A percentile compares a stretch with the other conserved stretches of the same genome.
Evolutionary conservation across 305 asterid genomes (phyloP).

Genomic region (Petunia hybrid): DNA sequence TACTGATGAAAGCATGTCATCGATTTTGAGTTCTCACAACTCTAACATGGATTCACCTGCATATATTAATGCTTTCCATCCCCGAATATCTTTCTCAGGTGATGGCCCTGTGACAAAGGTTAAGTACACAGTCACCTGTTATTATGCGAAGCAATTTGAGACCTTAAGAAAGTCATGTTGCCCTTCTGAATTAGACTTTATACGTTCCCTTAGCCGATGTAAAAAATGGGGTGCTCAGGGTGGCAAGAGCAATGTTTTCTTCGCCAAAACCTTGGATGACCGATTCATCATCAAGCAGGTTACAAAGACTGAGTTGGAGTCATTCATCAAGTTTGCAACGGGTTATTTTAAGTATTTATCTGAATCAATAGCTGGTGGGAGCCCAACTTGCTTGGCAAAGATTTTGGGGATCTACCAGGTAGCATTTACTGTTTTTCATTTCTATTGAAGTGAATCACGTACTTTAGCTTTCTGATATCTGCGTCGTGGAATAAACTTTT

Average conservation of each 20-base stretch:
- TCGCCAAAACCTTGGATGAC: conserved; percentile 87
- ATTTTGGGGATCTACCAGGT: conserved; percentile 95
- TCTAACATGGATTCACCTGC: conserved; percentile 61
- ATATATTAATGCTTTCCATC: conserved; percentile 55
- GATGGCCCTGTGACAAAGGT: conserved; percentile 80
- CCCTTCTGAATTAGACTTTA: conserved; percentile 69
- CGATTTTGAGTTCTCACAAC: conserved; percentile 54
- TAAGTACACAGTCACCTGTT: conserved; percentile 79
- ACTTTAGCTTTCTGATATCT: conserved; percentile 27
- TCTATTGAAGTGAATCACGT: neutral
- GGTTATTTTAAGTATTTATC: conserved; percentile 77
- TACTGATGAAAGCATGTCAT: conserved; percentile 55
- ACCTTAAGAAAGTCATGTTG: conserved; percentile 69
- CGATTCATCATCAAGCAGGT: conserved; percentile 91
- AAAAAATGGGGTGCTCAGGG: conserved; percentile 98
- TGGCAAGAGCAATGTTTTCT: conserved; percentile 89
- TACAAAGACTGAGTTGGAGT: conserved; percentile 85
- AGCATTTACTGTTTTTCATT: conserved; percentile 33
- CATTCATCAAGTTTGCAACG: conserved; percentile 78
- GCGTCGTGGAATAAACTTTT: conserved; percentile 18
- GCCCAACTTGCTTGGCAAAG: conserved; percentile 92
- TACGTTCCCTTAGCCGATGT: conserved; percentile 89
- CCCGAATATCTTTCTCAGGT: conserved; percentile 67
- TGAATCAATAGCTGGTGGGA: conserved; percentile 69
- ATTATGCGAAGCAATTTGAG: conserved; percentile 77